phyloP scores from a whole-genome alignment of 257 asterid genomes.

The Jasminum sambac region DNA sequence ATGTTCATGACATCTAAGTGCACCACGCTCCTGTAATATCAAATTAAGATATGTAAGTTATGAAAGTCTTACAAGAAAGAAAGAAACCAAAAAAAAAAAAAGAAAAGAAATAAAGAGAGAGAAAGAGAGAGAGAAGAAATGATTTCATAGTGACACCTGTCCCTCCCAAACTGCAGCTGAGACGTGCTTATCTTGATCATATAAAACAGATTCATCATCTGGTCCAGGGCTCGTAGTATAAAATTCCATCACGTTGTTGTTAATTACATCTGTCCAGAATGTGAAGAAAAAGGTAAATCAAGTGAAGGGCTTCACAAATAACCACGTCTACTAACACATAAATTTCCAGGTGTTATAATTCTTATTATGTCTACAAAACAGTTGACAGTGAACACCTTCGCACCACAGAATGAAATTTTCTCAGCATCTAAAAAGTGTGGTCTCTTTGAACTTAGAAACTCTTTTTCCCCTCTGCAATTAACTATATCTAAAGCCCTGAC shows the following conservation, averaged over 20 bases:
- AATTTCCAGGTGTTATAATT: background rate
- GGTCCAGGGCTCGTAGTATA: slow-evolving; percentile 84
- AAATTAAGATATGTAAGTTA: slow-evolving; percentile 6
- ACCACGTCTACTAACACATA: slow-evolving; percentile 7
- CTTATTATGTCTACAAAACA: background rate
- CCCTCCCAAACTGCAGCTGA: slow-evolving; percentile 96
- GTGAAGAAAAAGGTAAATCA: slow-evolving; percentile 25
- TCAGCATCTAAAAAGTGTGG: background rate
- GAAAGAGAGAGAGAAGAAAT: slow-evolving; percentile 22
- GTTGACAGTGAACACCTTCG: background rate
- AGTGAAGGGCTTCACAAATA: slow-evolving; percentile 21
- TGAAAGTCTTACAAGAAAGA: slow-evolving; percentile 14
- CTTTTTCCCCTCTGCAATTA: background rate
- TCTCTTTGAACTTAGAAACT: background rate
- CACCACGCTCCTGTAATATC: slow-evolving; percentile 78
- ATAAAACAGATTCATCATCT: slow-evolving; percentile 65
- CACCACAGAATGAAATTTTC: background rate
- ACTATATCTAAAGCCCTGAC: background rate
- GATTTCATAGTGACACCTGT: slow-evolving; percentile 53
- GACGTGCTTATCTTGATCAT: slow-evolving; percentile 96
- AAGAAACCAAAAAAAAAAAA: no score
- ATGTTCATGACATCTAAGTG: slow-evolving; percentile 97
- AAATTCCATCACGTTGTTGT: slow-evolving; percentile 53
- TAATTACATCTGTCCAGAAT: slow-evolving; percentile 45
- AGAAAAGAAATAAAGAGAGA: no score